Base-by-base conservation (phyloP, 768 basidiomycete species). In the Dentipellis fragilis region DNA sequence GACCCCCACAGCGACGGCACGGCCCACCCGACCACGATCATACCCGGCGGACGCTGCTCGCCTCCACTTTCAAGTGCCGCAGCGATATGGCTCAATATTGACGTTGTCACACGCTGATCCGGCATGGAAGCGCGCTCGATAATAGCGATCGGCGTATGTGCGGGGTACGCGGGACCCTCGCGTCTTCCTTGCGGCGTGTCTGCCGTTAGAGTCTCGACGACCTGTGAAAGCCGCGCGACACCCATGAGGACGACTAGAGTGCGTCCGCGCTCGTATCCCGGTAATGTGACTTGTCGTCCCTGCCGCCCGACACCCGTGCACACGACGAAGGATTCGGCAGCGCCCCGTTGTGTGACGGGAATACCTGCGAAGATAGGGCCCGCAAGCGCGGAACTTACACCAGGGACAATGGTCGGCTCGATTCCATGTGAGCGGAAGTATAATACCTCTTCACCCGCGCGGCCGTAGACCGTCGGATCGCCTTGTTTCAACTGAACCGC, bases 21-120 rank as follows among this genome's bases (percentile, higher is more conserved):
- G 2, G 85, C 78, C 94, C 94, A 99, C 2, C 96, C 96, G 62
- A 99, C 77, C 34, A 97, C 77, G 67, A 98, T 87, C 89, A 99
- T 93, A 9, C 93, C 96, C 0, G 96, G 96, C 16, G 94, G 93
- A 37, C 94, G 72, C 68, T 98, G 93, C 62, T 91, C 88, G 8
- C 88, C 92, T 1, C 78, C 71, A 58, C 78, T 80, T 55, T 85
- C 84, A 67, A 97, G 66, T 1, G 87, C 92, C 16, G 68, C 69
- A 14, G 78, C 80, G 39, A 97, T 80, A 63, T 85, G 77, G 54
- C 71, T 75, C 50, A 99, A 66, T 1, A 93, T 98, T 16, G 86
- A 87, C 29, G 76, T 75, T 19, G 96, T 75, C 2, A 89, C 81
- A 12, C 96, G 74, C 69, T 98, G 96, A 69, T 99, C 96, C 0